Evolutionary conservation across 2,329 filamentous ascomycete species (phyloP).

Genomic region (Microdochium paspali): DNA sequence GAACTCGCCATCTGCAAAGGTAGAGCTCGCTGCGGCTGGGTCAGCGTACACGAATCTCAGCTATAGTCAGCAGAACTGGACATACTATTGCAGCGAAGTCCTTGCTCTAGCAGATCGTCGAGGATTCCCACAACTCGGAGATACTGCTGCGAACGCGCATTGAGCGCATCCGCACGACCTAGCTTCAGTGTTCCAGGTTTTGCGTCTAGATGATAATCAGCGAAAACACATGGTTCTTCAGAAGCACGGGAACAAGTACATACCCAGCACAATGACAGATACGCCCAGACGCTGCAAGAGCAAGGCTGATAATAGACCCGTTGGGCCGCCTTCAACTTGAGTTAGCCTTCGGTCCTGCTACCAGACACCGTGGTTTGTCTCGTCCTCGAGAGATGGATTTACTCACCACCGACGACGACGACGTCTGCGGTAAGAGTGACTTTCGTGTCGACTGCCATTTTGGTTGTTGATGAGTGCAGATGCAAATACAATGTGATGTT

Average conservation of each 20-base stretch:
- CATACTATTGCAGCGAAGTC: conserved; percentile 40
- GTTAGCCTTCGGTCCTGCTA: neutral
- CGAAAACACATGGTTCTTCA: neutral
- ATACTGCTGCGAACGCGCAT: conserved; percentile 38
- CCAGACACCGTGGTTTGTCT: too few species aligned
- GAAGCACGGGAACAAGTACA: conserved; percentile 1
- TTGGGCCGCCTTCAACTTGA: conserved; percentile 27
- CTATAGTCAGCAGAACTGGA: neutral
- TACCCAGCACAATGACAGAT: conserved; percentile 28
- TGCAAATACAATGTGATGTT: too few species aligned
- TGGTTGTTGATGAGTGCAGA: neutral
- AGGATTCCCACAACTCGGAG: conserved; percentile 33
- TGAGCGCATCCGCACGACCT: conserved; percentile 37
- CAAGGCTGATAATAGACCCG: conserved; percentile 33
- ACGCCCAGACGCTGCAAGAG: conserved; percentile 30
- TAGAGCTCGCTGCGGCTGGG: conserved; percentile 29
- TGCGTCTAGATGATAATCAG: conserved; percentile 18
- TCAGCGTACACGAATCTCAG: neutral
- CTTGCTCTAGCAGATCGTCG: conserved; percentile 27
- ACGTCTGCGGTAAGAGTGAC: conserved; percentile 16
- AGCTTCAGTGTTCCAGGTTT: conserved; percentile 27
- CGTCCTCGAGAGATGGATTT: neutral
- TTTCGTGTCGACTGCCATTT: neutral
- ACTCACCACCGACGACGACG: conserved; percentile 25
- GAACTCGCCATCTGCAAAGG: conserved; percentile 34